phyloP scores from a whole-genome alignment of 768 basidiomycete genomes.

The Rhodotorula toruloides region DNA sequence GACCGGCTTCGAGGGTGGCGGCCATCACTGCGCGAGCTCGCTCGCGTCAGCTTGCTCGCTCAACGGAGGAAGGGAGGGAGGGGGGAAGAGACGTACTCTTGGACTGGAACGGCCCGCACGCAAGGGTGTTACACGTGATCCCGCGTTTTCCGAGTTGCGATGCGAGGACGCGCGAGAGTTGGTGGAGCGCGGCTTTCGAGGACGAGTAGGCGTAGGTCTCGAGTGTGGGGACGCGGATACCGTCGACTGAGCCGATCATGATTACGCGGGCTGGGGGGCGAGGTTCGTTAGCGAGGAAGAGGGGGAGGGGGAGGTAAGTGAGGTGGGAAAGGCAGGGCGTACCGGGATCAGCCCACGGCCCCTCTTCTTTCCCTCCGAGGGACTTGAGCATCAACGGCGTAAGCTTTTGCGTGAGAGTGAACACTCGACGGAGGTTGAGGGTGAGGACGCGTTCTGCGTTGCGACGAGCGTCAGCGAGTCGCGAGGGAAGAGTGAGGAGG shows the following conservation, averaged over 20 bases:
- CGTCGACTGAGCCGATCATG: constrained; percentile 51
- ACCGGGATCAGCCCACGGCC: constrained; percentile 60
- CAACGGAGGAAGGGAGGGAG: neutral
- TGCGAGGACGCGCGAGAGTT: constrained; percentile 58
- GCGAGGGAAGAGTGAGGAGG: too few species aligned
- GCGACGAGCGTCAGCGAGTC: too few species aligned
- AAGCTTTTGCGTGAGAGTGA: constrained; percentile 60
- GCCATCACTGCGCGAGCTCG: constrained; percentile 53
- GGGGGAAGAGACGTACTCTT: constrained; percentile 39
- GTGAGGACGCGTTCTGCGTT: constrained; percentile 54
- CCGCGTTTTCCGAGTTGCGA: constrained; percentile 57
- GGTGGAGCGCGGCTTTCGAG: constrained; percentile 61
- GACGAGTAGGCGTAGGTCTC: constrained; percentile 65
- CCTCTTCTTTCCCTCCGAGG: constrained; percentile 44
- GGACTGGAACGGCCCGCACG: constrained; percentile 53
- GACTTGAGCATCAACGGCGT: constrained; percentile 56
- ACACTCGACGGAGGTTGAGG: constrained; percentile 61
- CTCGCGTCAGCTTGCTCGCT: too few species aligned
- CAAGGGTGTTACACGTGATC: constrained; percentile 61
- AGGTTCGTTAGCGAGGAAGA: neutral
- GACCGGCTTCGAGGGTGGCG: constrained; percentile 52
- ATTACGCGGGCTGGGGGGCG: constrained; percentile 57
- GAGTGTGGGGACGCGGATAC: constrained; percentile 51
- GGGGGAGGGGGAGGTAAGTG: neutral
- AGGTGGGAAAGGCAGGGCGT: constrained; percentile 2